Conservation (phyloP, 2,329 filamentous ascomycete genomes). For the Aspergillus melleus region DNA sequence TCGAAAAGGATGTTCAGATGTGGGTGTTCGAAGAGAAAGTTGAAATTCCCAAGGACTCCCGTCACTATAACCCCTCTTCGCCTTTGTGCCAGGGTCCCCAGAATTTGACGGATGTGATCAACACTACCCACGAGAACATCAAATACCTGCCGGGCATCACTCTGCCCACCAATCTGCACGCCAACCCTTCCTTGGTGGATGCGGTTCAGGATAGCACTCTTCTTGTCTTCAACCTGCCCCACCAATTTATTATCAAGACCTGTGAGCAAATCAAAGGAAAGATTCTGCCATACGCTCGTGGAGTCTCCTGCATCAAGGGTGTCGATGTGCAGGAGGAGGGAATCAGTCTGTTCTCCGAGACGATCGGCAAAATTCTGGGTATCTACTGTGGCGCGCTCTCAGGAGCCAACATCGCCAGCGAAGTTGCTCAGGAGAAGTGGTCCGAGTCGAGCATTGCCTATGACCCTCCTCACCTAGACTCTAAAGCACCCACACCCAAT, state of each 20-base stretch:
- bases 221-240: conserved; percentile 93
- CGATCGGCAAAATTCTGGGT: conserved; percentile 83
- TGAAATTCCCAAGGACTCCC: conserved; percentile 68
- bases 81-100: conserved; percentile 71
- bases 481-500: conserved; percentile 66
- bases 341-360: conserved; percentile 89
- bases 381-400: conserved; percentile 97
- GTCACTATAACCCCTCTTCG: conserved; percentile 74
- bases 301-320: conserved; percentile 97
- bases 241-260: conserved; percentile 82
- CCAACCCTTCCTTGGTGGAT: conserved; percentile 54
- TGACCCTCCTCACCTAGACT: conserved; percentile 87
- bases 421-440: conserved; percentile 94
- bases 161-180: conserved; percentile 69
- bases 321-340: conserved; percentile 87
- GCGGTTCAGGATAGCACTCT: conserved; percentile 83
- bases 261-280: conserved; percentile 83
- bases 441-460: conserved; percentile 97
- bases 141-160: conserved; percentile 93
- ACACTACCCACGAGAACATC: conserved; percentile 89
- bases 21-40: conserved; percentile 98
- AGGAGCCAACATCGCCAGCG: conserved; percentile 92
- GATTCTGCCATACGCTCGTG: conserved; percentile 86
- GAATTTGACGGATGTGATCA: conserved; percentile 90
- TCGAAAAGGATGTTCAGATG: conserved; percentile 92